These are phyloP conservation scores for Xylaria sp. DNA, from an alignment of 2,329 filamentous ascomycete species.

Conservation along the genomic window DNA sequence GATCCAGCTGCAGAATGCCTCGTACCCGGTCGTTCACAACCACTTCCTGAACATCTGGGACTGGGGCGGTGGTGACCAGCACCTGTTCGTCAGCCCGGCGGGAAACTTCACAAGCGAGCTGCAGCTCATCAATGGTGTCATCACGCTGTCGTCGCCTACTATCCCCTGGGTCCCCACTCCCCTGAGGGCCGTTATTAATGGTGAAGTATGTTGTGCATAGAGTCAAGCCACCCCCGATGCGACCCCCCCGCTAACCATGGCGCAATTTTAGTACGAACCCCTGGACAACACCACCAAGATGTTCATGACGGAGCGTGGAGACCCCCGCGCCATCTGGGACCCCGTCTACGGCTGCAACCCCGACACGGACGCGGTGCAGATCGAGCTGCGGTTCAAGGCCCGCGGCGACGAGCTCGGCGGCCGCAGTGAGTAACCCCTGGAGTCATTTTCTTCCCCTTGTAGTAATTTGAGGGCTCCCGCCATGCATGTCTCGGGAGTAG, in stretches of 20 bases:
- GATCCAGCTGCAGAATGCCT: slow-evolving; percentile 46
- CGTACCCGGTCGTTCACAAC: slow-evolving; percentile 45
- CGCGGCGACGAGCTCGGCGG: slow-evolving; percentile 43
- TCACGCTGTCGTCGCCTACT: no score
- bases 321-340: slow-evolving; percentile 49
- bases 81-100: slow-evolving; percentile 46
- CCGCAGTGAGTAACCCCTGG: no score
- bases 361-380: slow-evolving; percentile 48
- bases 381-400: slow-evolving; percentile 44
- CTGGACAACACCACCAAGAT: slow-evolving; percentile 54
- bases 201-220: slow-evolving; percentile 45
- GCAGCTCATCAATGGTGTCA: slow-evolving; percentile 46
- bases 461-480: no score
- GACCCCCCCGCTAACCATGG: slow-evolving; percentile 13
- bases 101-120: slow-evolving; percentile 46
- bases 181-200: slow-evolving; percentile 51
- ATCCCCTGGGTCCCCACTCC: slow-evolving; percentile 36
- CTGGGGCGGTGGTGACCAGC: slow-evolving; percentile 47
- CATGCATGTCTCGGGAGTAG: no score
- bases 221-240: slow-evolving; percentile 2
- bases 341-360: slow-evolving; percentile 50
- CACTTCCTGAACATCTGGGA: slow-evolving; percentile 47
- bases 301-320: slow-evolving; percentile 53
- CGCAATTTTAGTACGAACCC: slow-evolving; percentile 44
- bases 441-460: no score